Base-by-base conservation (phyloP, 495 filamentous ascomycete species). In the Tirmania nivea region DNA sequence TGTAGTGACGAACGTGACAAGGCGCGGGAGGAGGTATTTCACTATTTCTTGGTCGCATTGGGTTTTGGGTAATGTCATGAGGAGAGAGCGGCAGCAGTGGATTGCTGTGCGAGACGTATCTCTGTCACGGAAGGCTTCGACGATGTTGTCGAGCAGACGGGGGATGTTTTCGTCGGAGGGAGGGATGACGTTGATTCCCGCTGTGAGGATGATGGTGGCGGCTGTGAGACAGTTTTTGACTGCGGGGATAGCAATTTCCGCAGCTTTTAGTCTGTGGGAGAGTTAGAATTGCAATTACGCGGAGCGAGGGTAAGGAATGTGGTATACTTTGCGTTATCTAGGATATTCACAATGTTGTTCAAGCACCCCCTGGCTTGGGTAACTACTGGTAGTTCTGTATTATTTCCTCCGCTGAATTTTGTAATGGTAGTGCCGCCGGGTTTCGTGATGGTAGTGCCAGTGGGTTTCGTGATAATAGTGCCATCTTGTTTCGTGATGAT, bases 141-240 rank as follows among this genome's bases (percentile, higher is more conserved):
- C 35, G 19, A 64, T 57, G 35, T 48, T 55, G 54, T 61, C 56
- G 47, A 58, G 59, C 48, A 65, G 59, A 17, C 37, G 54, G 21
- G 62, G 53, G 8, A 65, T 52, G 17, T 62, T 56, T 8, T 55
- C 52, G 57, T 94, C 86, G 52, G 71, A 74, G 1, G 84, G 76
- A 1, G 78, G 73, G 31, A 96, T 73, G 14, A 78, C 71, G 58
- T 81, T 81, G 34, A 77, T 72, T 35, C 83, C 83, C 34, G 80
- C 78, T 5, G 85, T 94, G 48, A 99, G 75, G 17, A 99, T 75
- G 57, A 99, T 83, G 2, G 92, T 92, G 49, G 79, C 78, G 0
- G 84, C 82, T 49, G 96, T 73, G 0, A 99, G 78, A 16, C 83
- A 84, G 59, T 95, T 96, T 69, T 90, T 95, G 58, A 93, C 88